phyloP scores from a whole-genome alignment of 441 rosid genomes.

The Adansonia grandidieri region DNA sequence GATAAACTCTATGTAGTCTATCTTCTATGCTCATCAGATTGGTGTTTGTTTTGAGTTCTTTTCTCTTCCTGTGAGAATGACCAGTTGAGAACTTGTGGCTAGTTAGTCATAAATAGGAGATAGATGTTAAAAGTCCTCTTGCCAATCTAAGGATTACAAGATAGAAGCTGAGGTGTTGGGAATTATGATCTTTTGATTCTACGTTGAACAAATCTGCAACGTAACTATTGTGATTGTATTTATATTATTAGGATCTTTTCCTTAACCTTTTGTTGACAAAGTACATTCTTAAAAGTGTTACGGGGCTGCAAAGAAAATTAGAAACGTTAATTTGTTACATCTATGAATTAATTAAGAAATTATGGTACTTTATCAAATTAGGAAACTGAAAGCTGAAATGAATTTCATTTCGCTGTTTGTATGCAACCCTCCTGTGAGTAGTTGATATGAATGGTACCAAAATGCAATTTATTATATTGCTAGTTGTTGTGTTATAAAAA shows the following conservation, averaged over 20 bases:
- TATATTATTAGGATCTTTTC: too few relatives aligned
- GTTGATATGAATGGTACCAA: background rate
- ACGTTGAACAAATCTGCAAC: background rate
- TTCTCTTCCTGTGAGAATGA: too few relatives aligned
- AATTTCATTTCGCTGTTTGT: background rate
- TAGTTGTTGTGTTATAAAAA: conserved; percentile 7
- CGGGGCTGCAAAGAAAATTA: background rate
- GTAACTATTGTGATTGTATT: too few relatives aligned
- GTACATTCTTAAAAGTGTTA: background rate
- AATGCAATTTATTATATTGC: background rate
- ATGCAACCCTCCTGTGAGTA: background rate
- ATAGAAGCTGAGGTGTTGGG: background rate
- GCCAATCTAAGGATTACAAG: too few relatives aligned
- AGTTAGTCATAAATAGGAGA: too few relatives aligned
- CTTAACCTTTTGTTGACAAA: too few relatives aligned
- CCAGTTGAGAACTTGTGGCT: too few relatives aligned
- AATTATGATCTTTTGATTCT: too few relatives aligned
- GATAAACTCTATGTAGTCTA: too few relatives aligned
- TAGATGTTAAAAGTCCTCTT: too few relatives aligned
- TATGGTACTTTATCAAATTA: conserved; percentile 13
- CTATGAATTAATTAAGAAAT: conserved; percentile 2
- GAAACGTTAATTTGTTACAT: background rate
- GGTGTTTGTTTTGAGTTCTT: too few relatives aligned
- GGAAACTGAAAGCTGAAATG: background rate
- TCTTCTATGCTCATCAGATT: too few relatives aligned